Base-by-base conservation (phyloP, 345 rosid species). In the Carallia brachiata region DNA sequence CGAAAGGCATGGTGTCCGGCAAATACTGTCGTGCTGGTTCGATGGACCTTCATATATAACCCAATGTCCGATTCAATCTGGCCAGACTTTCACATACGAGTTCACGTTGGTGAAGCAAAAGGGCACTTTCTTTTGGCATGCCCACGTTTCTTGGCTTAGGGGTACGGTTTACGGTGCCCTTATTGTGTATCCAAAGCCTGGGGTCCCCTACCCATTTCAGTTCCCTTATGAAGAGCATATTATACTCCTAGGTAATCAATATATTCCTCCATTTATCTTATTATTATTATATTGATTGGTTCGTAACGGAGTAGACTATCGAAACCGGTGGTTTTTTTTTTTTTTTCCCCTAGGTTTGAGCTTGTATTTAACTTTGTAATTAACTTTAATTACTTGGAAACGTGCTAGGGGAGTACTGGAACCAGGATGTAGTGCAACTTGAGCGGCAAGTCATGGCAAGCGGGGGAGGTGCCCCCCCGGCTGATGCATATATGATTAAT, bases 41-140 rank as follows among this genome's bases (percentile, higher is more conserved):
- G 98, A 90, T 68, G 97, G 97, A 63, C 95, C 98, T 5, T 80
- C 98, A 5, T 90, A 93, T 71, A 85, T 93, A 52, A 93, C 97
- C 23, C 98, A 93, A 66, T 93, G 97, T 71, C 97, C 97, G 7
- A 89, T 92, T 57, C 89, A 84, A 74, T 70, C 88, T 2, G 95
- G 98, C 9, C 89, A 89, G 64, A 81, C 79, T 72, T 90, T 88
- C 82, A 89, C 93, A 1, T 86, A 90, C 58, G 83, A 87, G 75
- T 92, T 92, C 79, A 87, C 84, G 4, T 57, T 92, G 79, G 79
- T 78, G 72, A 72, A 82, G 61, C 98, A 92, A 72, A 89, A 80
- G 78, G 98, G 93, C 63, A 90, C 98, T 0, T 81, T 87, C 66
- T 85, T 90, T 39, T 92, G 93, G 97, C 97, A 92, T 73, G 93